Evolutionary conservation across 176 grass and related monocot genomes (phyloP), one percentile per base, ranked within the genome.

Genomic region (Aegilops sharonensis): DNA sequence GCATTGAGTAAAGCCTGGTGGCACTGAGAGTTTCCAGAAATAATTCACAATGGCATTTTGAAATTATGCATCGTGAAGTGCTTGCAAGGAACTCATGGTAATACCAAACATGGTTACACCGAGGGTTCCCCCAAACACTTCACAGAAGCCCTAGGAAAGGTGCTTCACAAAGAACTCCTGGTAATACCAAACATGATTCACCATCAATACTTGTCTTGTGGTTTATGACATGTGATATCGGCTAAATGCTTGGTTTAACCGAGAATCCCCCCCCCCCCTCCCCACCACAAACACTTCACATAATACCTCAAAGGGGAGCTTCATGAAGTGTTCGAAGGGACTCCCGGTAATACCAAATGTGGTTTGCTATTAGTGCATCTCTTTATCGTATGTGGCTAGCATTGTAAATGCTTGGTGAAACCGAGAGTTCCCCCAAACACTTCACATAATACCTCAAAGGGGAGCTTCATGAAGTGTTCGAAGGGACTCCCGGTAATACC

Each of bases 381-480:
- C 27, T 11, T 11, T 64, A 9, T 47, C 5, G 5, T 13, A 32
- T 2, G 6, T 43, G 32, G 3, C 5, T 23, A 6, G 0, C 1
- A 13, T 11, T 1, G 5, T 10, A n/a, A 61, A 87, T 87, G 76
- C 23, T 84, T 62, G 43, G 6, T 84, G 47, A 42, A n/a, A 75
- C 57, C 56, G 2, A 89, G 85, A 92, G 90, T 92, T 95, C 47
- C 86, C 90, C 90, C 86, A 91, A 92, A 89, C 86, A 95, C 90
- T 59, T 91, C 86, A 92, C 77, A 27, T 15, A 3, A 45, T n/a
- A n/a, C n/a, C n/a, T n/a, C n/a, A n/a, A n/a, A n/a, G n/a, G n/a
- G 40, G 40, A 3, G 40, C 40, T 42, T 42, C 40, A 42, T 42
- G 2, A 42, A 90, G 78, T 81, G 74, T 25, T 86, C 63, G 62